Base-by-base conservation (phyloP, 129 eudicot genomes). In the Saposhnikovia divaricata region DNA sequence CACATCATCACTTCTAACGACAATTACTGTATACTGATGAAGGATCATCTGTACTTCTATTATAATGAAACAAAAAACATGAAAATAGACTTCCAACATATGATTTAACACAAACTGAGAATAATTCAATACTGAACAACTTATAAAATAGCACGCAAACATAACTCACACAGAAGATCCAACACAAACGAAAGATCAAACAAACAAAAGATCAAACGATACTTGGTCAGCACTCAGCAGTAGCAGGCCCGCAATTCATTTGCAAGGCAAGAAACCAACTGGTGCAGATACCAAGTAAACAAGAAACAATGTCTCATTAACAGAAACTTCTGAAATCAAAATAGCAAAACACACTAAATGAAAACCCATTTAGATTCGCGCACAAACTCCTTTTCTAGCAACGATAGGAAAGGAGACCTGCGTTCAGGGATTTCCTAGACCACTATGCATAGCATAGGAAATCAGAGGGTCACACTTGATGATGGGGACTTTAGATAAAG, bases 291-390 rank as follows among this genome's bases (percentile, higher is more conserved):
- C 48, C 38, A 4, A 73, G 51, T n/a, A 78, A 61, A 63, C 74
- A 39, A 39, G 73, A 40, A 57, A 61, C 70, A 34, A 34, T 0
- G 27, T 21, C 6, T 19, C 27, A 55, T 1, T 21, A 9, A 9
- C 1, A 61, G 37, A 25, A 9, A 61, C 34, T n/a, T 61, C 27
- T 8, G 0, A 61, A 25, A 61, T 10, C 12, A 61, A 0, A 11
- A 25, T 0, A 31, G 23, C 42, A 31, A 68, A 34, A 68, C 73
- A 68, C 13, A 68, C 73, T 14, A 28, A 70, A 69, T 16, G 43
- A 82, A 87, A 83, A 66, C 87, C 89, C 43, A 9, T 79, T 91
- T 88, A 92, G 97, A 90, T 90, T 92, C 97, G 83, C 93, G 95
- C 97, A 92, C 97, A 92, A 90, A 90, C 95, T 34, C 84, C 88